These are phyloP conservation scores for Gossypium thurberi DNA, from an alignment of 345 rosid genomes.

Conservation along the genomic window DNA sequence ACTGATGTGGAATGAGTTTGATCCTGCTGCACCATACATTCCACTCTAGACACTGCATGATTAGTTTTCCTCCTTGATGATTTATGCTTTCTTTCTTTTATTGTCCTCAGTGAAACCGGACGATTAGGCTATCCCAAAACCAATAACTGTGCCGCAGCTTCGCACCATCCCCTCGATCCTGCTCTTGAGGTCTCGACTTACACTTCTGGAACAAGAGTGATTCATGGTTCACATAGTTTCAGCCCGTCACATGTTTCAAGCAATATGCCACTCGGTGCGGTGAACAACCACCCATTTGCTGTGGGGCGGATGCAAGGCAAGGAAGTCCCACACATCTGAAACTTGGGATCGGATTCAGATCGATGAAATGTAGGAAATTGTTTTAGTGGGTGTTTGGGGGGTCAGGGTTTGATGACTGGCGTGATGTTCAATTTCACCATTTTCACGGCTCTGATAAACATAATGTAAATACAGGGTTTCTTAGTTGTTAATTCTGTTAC, in stretches of 20 bases:
- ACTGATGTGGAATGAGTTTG: neutral
- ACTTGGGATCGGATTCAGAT: neutral
- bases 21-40: neutral
- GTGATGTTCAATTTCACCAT: neutral
- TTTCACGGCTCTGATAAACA: neutral
- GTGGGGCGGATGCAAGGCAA: constrained; percentile 26
- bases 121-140: constrained; percentile 7
- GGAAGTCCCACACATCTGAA: constrained; percentile 24
- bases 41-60: neutral
- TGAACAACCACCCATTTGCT: constrained; percentile 29
- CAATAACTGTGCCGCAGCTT: constrained; percentile 15
- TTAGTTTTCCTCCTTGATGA: neutral
- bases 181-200: constrained; percentile 8
- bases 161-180: constrained; percentile 16
- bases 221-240: constrained; percentile 20
- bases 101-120: constrained; percentile 15
- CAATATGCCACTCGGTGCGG: constrained; percentile 19
- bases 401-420: neutral
- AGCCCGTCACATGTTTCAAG: constrained; percentile 22
- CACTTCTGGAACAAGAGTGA: constrained; percentile 2
- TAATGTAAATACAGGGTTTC: neutral
- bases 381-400: neutral
- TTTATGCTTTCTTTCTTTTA: neutral
- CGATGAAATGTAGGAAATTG: neutral
- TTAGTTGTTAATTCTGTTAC: too few species aligned